These are phyloP conservation scores for Rhodosporidiobolus odoratus DNA, from an alignment of 768 basidiomycete genomes.

Conservation along the genomic window DNA sequence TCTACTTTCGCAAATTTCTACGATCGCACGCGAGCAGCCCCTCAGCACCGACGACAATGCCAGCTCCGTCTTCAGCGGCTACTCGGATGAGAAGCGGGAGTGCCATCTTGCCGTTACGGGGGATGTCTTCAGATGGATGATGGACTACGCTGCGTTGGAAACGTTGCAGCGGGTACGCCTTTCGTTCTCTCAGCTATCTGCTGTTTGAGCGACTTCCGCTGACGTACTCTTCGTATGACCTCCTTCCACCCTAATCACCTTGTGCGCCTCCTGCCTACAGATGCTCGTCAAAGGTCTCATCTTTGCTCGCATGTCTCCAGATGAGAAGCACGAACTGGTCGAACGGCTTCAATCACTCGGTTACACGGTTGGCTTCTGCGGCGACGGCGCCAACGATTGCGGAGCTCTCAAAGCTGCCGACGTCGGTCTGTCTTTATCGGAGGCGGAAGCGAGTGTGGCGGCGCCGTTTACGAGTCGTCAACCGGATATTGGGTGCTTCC, in stretches of 20 bases:
- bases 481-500: constrained; percentile 90
- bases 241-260: background rate
- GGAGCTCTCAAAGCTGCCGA: constrained; percentile 97
- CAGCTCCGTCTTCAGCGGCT: constrained; percentile 47
- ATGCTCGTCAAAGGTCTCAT: constrained; percentile 97
- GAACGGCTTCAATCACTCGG: constrained; percentile 87
- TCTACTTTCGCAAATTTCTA: no score
- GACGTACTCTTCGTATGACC: background rate
- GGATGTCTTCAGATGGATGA: constrained; percentile 96
- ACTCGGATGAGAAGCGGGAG: constrained; percentile 63
- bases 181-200: background rate
- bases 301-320: constrained; percentile 97
- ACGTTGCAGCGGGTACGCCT: constrained; percentile 78
- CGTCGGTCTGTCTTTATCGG: constrained; percentile 90
- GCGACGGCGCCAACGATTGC: constrained; percentile 98
- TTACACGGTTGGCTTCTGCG: constrained; percentile 96
- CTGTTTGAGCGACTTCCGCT: no score
- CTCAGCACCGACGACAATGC: constrained; percentile 62
- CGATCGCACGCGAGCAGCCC: no score
- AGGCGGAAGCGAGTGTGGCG: constrained; percentile 96
- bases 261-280: constrained; percentile 49
- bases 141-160: constrained; percentile 87
- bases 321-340: constrained; percentile 97
- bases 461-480: constrained; percentile 92
- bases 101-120: constrained; percentile 89